Evolutionary conservation across 805 yeast species (phyloP).

Genomic region (Jamesozyma lodderae): DNA sequence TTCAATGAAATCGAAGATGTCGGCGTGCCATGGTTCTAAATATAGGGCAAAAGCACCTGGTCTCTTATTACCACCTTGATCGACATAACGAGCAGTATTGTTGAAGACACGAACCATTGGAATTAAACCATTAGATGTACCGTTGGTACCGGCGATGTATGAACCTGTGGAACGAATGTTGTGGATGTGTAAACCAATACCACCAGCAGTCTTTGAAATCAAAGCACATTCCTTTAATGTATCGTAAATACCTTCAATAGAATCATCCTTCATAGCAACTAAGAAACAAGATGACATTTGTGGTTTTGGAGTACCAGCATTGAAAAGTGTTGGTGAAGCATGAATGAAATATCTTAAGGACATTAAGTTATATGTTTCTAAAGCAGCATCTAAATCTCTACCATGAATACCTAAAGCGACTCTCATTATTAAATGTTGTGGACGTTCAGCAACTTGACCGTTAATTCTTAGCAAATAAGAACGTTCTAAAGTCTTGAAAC

Average conservation of each 20-base stretch:
- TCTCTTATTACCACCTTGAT: slow-evolving; percentile 96
- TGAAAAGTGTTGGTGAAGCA: slow-evolving; percentile 91
- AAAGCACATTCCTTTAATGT: slow-evolving; percentile 82
- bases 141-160: slow-evolving; percentile 84
- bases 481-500: slow-evolving; percentile 84
- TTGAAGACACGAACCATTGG: slow-evolving; percentile 97
- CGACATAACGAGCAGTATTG: slow-evolving; percentile 93
- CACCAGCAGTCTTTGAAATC: slow-evolving; percentile 92
- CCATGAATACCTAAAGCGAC: slow-evolving; percentile 90
- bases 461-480: slow-evolving; percentile 65
- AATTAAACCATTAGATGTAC: slow-evolving; percentile 82
- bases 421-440: slow-evolving; percentile 83
- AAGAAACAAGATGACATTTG: slow-evolving; percentile 89
- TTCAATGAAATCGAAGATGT: slow-evolving; percentile 76
- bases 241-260: slow-evolving; percentile 89
- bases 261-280: slow-evolving; percentile 85
- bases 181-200: slow-evolving; percentile 83
- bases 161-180: slow-evolving; percentile 83
- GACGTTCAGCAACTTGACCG: slow-evolving; percentile 74
- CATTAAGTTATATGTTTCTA: slow-evolving; percentile 84
- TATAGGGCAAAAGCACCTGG: slow-evolving; percentile 96
- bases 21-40: slow-evolving; percentile 96
- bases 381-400: slow-evolving; percentile 48
- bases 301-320: slow-evolving; percentile 81
- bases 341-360: slow-evolving; percentile 81